These are phyloP conservation scores for Hericium alpestre DNA, from an alignment of 768 basidiomycete genomes.

Conservation along the genomic window DNA sequence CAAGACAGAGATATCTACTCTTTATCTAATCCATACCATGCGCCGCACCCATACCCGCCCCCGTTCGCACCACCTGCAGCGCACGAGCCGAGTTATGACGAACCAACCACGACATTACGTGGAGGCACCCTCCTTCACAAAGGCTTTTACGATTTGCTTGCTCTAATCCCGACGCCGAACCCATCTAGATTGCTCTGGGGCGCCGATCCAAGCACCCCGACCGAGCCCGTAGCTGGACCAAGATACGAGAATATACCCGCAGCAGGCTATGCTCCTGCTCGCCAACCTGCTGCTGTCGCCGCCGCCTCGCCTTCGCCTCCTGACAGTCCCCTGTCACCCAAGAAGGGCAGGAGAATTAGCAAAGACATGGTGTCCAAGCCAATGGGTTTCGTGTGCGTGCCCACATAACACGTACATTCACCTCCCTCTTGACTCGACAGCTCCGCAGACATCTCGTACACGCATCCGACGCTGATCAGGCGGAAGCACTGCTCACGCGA, in stretches of 20 bases:
- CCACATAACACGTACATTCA: constrained; percentile 9
- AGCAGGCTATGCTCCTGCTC: constrained; percentile 20
- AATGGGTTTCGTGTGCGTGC: constrained; percentile 71
- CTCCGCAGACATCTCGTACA: constrained; percentile 72
- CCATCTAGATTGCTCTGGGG: constrained; percentile 60
- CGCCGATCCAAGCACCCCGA: constrained; percentile 21
- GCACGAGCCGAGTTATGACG: constrained; percentile 24
- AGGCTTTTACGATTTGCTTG: constrained; percentile 81
- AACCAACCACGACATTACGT: constrained; percentile 40
- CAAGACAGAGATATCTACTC: constrained; percentile 7
- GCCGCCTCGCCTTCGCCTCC: constrained; percentile 16
- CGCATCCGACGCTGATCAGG: constrained; percentile 83
- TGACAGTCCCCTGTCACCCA: constrained; percentile 19
- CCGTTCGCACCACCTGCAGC: constrained; percentile 15
- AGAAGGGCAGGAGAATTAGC: constrained; percentile 59
- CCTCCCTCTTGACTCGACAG: constrained; percentile 5
- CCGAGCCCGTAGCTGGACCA: constrained; percentile 48
- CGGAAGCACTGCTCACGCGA: constrained; percentile 73
- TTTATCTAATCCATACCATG: constrained; percentile 10
- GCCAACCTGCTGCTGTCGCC: background rate
- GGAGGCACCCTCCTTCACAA: constrained; percentile 73
- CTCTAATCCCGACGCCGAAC: constrained; percentile 58
- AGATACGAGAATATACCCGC: constrained; percentile 51
- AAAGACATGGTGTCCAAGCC: constrained; percentile 87
- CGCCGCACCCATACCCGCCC: constrained; percentile 28